phyloP scores from a whole-genome alignment of 1,284 basidiomycete species.

The Cutaneotrichosporon mucoides region DNA sequence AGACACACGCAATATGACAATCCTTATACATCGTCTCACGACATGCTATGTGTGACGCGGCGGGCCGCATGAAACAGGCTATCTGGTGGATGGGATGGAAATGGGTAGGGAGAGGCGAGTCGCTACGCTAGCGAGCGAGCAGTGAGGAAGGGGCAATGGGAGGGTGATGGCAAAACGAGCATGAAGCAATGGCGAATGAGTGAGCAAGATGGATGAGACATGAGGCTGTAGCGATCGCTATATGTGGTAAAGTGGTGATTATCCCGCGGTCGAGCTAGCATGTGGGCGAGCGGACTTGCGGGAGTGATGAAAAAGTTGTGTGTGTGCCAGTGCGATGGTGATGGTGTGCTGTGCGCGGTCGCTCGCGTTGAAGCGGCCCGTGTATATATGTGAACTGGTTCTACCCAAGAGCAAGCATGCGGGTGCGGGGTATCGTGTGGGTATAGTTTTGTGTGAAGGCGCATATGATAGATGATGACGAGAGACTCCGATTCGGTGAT shows the following conservation, averaged over 20 bases:
- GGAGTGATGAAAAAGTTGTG: no score
- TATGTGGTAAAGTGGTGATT: neutral
- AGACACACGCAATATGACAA: no score
- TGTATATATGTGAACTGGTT: neutral
- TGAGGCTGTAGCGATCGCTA: neutral
- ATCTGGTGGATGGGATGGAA: conserved; percentile 3
- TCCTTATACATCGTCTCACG: conserved; percentile 14
- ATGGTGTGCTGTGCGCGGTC: no score
- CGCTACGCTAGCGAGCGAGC: no score
- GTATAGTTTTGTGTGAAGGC: neutral
- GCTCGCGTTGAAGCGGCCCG: neutral
- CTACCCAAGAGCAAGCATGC: conserved; percentile 1
- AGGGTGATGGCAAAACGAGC: conserved; percentile 3
- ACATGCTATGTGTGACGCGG: conserved; percentile 16
- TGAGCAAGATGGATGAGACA: conserved; percentile 3
- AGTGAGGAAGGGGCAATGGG: no score
- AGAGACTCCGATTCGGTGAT: no score
- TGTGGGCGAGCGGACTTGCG: no score
- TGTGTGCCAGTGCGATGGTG: no score
- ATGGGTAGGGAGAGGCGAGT: no score
- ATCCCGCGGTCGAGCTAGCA: neutral
- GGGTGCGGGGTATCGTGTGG: conserved; percentile 1
- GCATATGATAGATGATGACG: neutral
- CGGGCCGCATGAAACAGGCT: conserved; percentile 5
- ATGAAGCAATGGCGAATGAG: neutral